These are phyloP conservation scores for Venturia effusa DNA, from an alignment of 2,329 filamentous ascomycete species.

Conservation along the genomic window DNA sequence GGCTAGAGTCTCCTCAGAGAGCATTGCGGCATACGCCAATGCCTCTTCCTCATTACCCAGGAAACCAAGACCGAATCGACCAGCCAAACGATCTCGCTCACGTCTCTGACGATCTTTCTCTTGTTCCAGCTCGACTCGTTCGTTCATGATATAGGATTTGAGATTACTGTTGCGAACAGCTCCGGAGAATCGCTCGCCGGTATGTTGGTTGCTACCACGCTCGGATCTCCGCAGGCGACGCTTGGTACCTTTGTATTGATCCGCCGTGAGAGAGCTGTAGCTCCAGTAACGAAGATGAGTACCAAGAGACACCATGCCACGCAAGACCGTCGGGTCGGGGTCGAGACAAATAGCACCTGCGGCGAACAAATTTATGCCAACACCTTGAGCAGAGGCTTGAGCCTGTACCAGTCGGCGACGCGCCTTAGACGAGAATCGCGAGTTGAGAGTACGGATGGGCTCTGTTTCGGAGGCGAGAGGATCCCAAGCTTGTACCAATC, in stretches of 20 bases:
- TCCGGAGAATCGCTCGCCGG: conserved; percentile 36
- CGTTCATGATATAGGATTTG: conserved; percentile 63
- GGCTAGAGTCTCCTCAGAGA: conserved; percentile 47
- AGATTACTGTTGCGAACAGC: conserved; percentile 49
- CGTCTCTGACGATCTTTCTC: conserved; percentile 58
- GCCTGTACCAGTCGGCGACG: conserved; percentile 63
- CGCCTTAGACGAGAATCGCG: conserved; percentile 69
- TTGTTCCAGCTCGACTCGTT: conserved; percentile 66
- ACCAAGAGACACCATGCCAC: conserved; percentile 79
- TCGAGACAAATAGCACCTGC: conserved; percentile 79
- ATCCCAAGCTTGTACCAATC: conserved; percentile 93
- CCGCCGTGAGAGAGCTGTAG: conserved; percentile 65
- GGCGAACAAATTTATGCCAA: conserved; percentile 67
- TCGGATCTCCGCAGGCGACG: conserved; percentile 64
- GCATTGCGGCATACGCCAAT: conserved; percentile 49
- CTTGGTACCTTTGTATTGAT: conserved; percentile 65
- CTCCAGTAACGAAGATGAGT: conserved; percentile 87
- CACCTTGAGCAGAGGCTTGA: conserved; percentile 53
- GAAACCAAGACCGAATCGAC: conserved; percentile 75
- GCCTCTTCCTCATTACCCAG: conserved; percentile 51
- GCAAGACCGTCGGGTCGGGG: conserved; percentile 72
- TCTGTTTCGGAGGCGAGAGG: conserved; percentile 70
- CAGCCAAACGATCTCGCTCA: conserved; percentile 59
- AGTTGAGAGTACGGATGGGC: conserved; percentile 78
- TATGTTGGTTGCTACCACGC: conserved; percentile 47